These are phyloP conservation scores for Zygosaccharomyces lentus DNA, from an alignment of 805 yeast species.

Conservation along the genomic window DNA sequence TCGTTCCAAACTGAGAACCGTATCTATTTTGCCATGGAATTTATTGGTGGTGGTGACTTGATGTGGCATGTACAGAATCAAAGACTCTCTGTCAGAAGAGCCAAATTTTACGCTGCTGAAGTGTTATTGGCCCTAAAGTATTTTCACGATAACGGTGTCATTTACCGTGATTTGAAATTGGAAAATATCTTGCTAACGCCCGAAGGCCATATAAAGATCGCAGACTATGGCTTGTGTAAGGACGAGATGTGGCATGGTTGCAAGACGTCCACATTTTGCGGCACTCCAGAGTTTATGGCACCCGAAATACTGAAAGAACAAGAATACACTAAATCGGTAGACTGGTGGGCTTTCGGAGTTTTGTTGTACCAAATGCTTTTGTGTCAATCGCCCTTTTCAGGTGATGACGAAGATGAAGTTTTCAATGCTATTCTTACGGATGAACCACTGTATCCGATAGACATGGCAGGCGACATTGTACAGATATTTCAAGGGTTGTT, in stretches of 20 bases:
- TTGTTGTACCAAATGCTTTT: slow-evolving; percentile 91
- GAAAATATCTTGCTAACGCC: slow-evolving; percentile 88
- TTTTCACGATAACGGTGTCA: slow-evolving; percentile 85
- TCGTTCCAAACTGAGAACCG: slow-evolving; percentile 98
- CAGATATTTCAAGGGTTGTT: slow-evolving; percentile 86
- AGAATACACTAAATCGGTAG: slow-evolving; percentile 89
- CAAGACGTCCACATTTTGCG: slow-evolving; percentile 93
- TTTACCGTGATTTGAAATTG: slow-evolving; percentile 77
- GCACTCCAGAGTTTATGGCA: slow-evolving; percentile 99
- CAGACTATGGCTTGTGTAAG: slow-evolving; percentile 96
- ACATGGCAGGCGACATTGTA: slow-evolving; percentile 96
- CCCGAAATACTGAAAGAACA: slow-evolving; percentile 95
- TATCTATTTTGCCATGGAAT: slow-evolving; percentile 97
- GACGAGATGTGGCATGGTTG: slow-evolving; percentile 83
- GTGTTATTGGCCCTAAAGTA: slow-evolving; percentile 86
- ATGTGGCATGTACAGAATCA: slow-evolving; percentile 99
- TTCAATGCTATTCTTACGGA: slow-evolving; percentile 94
- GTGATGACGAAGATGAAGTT: slow-evolving; percentile 95
- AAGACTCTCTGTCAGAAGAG: slow-evolving; percentile 81
- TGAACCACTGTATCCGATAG: slow-evolving; percentile 94
- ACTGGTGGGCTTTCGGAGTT: slow-evolving; percentile 99
- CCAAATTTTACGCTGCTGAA: slow-evolving; percentile 97
- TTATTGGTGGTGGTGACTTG: slow-evolving; percentile 94
- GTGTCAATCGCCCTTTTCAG: slow-evolving; percentile 95
- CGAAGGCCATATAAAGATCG: slow-evolving; percentile 92